These are phyloP conservation scores for Conticribra guillardii DNA, from an alignment of 108 stramenopile genomes.

Conservation along the genomic window DNA sequence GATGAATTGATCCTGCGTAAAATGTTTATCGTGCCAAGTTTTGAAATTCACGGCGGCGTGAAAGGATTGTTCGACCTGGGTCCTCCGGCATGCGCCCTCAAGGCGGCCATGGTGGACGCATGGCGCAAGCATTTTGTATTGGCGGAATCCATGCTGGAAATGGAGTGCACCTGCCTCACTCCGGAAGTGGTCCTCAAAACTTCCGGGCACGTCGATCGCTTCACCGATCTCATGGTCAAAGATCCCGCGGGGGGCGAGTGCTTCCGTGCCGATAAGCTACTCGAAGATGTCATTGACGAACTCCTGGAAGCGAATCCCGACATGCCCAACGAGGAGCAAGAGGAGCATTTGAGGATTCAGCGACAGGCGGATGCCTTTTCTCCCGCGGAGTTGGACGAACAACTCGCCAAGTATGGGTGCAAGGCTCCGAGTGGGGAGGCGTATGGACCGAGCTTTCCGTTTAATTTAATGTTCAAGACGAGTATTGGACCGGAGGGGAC, in stretches of 20 bases:
- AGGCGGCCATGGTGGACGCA: slow-evolving; percentile 94
- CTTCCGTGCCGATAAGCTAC: slow-evolving; percentile 96
- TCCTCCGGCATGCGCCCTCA: slow-evolving; percentile 96
- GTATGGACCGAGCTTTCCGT: slow-evolving; percentile 95
- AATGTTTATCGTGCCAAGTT: slow-evolving; percentile 98
- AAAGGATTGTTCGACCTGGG: slow-evolving; percentile 99
- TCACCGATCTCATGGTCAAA: slow-evolving; percentile 99
- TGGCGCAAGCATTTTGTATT: slow-evolving; percentile 99
- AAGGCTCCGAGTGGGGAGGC: slow-evolving; percentile 87
- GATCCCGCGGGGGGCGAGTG: slow-evolving; percentile 90
- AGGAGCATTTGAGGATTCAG: slow-evolving; percentile 91
- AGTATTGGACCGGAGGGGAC: slow-evolving; percentile 99
- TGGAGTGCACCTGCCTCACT: slow-evolving; percentile 99
- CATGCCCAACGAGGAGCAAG: slow-evolving; percentile 80
- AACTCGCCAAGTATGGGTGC: slow-evolving; percentile 87
- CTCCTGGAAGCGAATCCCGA: slow-evolving; percentile 87
- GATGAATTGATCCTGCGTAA: slow-evolving; percentile 96
- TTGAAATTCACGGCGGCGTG: slow-evolving; percentile 99
- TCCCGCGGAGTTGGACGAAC: slow-evolving; percentile 91
- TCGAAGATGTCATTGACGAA: slow-evolving; percentile 98
- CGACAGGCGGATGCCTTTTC: slow-evolving; percentile 98
- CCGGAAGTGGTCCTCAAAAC: slow-evolving; percentile 96
- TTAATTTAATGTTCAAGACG: slow-evolving; percentile 99
- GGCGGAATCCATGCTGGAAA: slow-evolving; percentile 97
- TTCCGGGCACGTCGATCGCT: slow-evolving; percentile 99